These are phyloP conservation scores for Verruconis gallopava DNA, from an alignment of 2,329 filamentous ascomycete genomes.

Conservation along the genomic window DNA sequence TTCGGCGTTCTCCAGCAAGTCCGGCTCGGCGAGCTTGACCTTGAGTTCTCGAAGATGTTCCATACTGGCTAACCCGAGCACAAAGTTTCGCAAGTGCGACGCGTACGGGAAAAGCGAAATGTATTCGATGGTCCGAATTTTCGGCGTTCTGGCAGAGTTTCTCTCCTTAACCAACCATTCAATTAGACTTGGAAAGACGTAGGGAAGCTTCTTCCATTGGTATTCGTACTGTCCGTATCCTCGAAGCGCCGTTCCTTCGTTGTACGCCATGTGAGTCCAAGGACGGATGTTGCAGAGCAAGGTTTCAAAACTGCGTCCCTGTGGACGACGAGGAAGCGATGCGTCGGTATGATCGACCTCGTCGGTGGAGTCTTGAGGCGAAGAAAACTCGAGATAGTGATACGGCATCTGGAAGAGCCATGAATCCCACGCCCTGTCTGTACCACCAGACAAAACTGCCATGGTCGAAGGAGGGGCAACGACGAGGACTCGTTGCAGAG, in stretches of 20 bases:
- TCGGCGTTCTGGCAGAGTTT: slow-evolving; percentile 12
- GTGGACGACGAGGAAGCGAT: slow-evolving; percentile 3
- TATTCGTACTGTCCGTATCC: slow-evolving; percentile 62
- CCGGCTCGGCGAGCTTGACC: slow-evolving; percentile 28
- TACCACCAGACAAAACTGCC: slow-evolving; percentile 45
- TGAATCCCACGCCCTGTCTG: slow-evolving; percentile 42
- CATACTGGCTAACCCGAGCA: slow-evolving; percentile 18
- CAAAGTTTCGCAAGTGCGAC: slow-evolving; percentile 37
- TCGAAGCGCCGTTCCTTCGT: slow-evolving; percentile 62
- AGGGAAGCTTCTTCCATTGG: slow-evolving; percentile 51
- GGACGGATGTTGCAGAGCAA: slow-evolving; percentile 39
- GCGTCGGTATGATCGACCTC: background rate
- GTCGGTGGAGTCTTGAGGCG: slow-evolving; percentile 6
- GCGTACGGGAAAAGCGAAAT: slow-evolving; percentile 55
- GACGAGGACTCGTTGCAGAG: slow-evolving; percentile 24
- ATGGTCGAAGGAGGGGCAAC: slow-evolving; percentile 49
- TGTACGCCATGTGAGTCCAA: slow-evolving; percentile 55
- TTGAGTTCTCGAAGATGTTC: slow-evolving; percentile 22
- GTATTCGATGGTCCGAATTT: slow-evolving; percentile 40
- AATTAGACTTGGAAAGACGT: slow-evolving; percentile 41
- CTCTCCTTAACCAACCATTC: slow-evolving; percentile 22
- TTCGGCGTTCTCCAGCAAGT: slow-evolving; percentile 24
- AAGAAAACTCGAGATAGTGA: slow-evolving; percentile 38
- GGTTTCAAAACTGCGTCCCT: slow-evolving; percentile 8
- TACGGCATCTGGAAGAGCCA: slow-evolving; percentile 53